Conservation (phyloP, 1,284 basidiomycete species). For the Microbotryum saponariae region DNA sequence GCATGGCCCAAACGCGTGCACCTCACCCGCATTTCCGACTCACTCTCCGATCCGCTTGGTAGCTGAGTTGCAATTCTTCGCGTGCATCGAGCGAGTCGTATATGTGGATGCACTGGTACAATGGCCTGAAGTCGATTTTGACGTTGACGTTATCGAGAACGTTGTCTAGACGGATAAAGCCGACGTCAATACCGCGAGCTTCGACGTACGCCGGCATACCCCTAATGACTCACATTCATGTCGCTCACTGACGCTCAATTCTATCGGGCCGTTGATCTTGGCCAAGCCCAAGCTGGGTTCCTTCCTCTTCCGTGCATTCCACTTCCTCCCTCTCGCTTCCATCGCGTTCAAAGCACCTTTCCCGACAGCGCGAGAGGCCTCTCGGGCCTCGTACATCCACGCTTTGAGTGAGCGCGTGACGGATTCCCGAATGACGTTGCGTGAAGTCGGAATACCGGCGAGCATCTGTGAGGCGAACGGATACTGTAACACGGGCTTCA, state of each 20-base stretch:
- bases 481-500: slow-evolving; percentile 81
- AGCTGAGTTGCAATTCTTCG: slow-evolving; percentile 80
- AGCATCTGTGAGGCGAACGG: slow-evolving; percentile 88
- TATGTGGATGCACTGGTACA: slow-evolving; percentile 97
- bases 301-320: slow-evolving; percentile 54
- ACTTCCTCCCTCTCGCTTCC: slow-evolving; percentile 73
- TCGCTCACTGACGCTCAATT: slow-evolving; percentile 87
- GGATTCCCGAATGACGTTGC: slow-evolving; percentile 79
- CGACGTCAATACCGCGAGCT: slow-evolving; percentile 4
- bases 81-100: slow-evolving; percentile 84
- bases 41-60: slow-evolving; percentile 91
- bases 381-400: slow-evolving; percentile 92
- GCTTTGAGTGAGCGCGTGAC: slow-evolving; percentile 94
- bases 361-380: slow-evolving; percentile 79
- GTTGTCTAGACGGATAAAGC: slow-evolving; percentile 54
- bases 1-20: neutral
- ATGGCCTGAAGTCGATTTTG: slow-evolving; percentile 82
- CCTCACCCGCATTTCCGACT: slow-evolving; percentile 20
- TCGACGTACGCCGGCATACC: slow-evolving; percentile 5
- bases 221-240: slow-evolving; percentile 65
- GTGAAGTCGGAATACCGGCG: slow-evolving; percentile 81
- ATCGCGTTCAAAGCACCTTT: slow-evolving; percentile 82
- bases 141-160: slow-evolving; percentile 84
- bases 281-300: slow-evolving; percentile 52
- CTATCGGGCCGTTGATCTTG: slow-evolving; percentile 87